These are phyloP conservation scores for Cardamine occulta DNA, from an alignment of 345 rosid genomes.

Conservation along the genomic window DNA sequence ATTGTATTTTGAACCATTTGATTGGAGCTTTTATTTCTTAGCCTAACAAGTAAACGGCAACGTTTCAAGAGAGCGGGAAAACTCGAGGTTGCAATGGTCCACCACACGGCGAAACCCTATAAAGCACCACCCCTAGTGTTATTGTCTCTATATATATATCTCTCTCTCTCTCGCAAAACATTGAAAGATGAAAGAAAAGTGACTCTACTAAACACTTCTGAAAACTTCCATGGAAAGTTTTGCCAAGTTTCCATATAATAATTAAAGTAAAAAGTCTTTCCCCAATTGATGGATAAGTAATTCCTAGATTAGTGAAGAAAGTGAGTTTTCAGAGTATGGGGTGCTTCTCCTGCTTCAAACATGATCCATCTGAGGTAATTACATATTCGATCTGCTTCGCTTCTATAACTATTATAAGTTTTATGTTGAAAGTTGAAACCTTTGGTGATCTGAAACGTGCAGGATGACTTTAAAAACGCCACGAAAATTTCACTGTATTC, in stretches of 20 bases:
- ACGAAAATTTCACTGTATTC: not conserved
- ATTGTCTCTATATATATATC: not conserved
- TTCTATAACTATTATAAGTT: not conserved
- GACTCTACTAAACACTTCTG: not conserved
- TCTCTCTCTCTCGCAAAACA: not conserved
- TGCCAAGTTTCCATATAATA: not conserved
- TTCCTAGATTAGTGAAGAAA: constrained; percentile 1
- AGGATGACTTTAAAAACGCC: constrained; percentile 11
- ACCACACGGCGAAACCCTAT: no score
- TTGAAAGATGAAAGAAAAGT: constrained; percentile 15
- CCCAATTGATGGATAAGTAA: no score
- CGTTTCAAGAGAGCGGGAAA: no score
- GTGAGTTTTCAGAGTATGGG: constrained; percentile 27
- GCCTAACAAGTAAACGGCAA: no score
- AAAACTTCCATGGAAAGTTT: not conserved
- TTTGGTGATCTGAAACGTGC: constrained; percentile 22
- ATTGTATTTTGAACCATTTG: no score
- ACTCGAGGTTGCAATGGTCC: no score
- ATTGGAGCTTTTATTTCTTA: no score
- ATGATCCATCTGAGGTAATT: constrained; percentile 28
- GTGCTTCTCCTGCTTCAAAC: constrained; percentile 11
- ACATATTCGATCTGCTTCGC: not conserved
- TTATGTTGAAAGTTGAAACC: not conserved
- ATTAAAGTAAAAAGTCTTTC: not conserved
- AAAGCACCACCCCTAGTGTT: not conserved